These are phyloP conservation scores for Kodamaea anthophila DNA, from an alignment of 1,139 yeast species.

Conservation along the genomic window DNA sequence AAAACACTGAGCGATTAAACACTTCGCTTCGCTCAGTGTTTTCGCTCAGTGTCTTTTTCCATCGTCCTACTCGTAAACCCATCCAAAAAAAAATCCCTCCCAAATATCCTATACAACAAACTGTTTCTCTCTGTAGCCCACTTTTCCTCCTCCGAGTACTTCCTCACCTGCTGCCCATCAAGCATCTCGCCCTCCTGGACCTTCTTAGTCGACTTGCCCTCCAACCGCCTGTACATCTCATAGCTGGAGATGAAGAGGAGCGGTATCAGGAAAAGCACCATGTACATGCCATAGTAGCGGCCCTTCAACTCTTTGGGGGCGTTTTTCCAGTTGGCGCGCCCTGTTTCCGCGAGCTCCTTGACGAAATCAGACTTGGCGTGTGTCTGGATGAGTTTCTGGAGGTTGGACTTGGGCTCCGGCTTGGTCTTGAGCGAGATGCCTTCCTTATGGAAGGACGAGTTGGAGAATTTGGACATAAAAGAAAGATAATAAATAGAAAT, in stretches of 20 bases:
- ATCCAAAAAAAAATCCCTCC: constrained; percentile 39
- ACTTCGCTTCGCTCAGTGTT: neutral
- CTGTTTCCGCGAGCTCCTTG: constrained; percentile 33
- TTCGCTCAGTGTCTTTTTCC: constrained; percentile 7
- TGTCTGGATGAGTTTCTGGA: constrained; percentile 8
- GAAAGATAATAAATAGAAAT: neutral
- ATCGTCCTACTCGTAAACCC: constrained; percentile 43
- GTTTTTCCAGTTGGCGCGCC: constrained; percentile 41
- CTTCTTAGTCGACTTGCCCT: constrained; percentile 38
- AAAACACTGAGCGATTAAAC: no score
- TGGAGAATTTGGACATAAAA: constrained; percentile 12
- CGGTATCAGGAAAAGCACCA: constrained; percentile 37
- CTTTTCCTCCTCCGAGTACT: constrained; percentile 36
- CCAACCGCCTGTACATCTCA: constrained; percentile 33
- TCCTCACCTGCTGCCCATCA: constrained; percentile 28
- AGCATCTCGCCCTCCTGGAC: constrained; percentile 38
- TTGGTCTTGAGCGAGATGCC: constrained; percentile 15
- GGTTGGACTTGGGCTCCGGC: constrained; percentile 15
- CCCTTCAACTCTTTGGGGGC: constrained; percentile 37
- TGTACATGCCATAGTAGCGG: constrained; percentile 35
- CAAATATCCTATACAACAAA: constrained; percentile 35
- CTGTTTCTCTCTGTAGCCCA: constrained; percentile 36
- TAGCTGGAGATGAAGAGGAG: constrained; percentile 28
- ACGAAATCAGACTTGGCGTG: constrained; percentile 24
- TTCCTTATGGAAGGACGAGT: constrained; percentile 31